phyloP scores from a whole-genome alignment of 768 basidiomycete species.

The Tephrocybe rancida region DNA sequence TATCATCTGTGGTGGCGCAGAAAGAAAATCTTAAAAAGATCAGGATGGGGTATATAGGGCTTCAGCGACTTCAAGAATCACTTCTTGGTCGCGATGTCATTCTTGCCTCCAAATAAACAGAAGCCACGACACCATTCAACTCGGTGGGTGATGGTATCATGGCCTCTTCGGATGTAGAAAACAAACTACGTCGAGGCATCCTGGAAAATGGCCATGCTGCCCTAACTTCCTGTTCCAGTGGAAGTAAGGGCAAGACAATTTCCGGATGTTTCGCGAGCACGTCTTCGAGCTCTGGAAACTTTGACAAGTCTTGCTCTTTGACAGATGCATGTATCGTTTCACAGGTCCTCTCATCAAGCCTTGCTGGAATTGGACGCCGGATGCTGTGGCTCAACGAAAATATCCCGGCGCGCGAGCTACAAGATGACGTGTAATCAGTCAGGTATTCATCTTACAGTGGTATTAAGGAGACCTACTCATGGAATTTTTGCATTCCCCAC shows the following conservation, averaged over 20 bases:
- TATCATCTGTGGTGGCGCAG: no score
- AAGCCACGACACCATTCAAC: no score
- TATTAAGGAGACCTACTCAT: constrained; percentile 50
- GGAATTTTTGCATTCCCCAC: constrained; percentile 66
- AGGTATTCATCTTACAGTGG: background rate
- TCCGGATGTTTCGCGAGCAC: constrained; percentile 43
- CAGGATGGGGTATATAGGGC: no score
- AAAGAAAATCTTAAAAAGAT: no score
- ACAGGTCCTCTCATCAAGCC: constrained; percentile 46
- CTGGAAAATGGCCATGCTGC: constrained; percentile 46
- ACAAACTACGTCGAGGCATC: no score
- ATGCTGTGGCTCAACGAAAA: constrained; percentile 47
- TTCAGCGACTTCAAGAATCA: no score
- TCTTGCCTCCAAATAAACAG: no score
- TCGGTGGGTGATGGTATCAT: no score
- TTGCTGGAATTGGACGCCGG: constrained; percentile 50
- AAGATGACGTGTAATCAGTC: constrained; percentile 3
- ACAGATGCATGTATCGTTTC: constrained; percentile 69
- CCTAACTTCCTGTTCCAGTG: constrained; percentile 55
- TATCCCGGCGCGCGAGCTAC: constrained; percentile 56
- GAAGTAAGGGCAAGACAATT: constrained; percentile 44
- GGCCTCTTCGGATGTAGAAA: no score
- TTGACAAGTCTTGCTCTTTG: constrained; percentile 40
- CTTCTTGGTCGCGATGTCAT: no score
- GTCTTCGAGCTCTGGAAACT: constrained; percentile 30